Evolutionary conservation across 306 rosid species (phyloP).

Genomic region (Castanea mollissima): DNA sequence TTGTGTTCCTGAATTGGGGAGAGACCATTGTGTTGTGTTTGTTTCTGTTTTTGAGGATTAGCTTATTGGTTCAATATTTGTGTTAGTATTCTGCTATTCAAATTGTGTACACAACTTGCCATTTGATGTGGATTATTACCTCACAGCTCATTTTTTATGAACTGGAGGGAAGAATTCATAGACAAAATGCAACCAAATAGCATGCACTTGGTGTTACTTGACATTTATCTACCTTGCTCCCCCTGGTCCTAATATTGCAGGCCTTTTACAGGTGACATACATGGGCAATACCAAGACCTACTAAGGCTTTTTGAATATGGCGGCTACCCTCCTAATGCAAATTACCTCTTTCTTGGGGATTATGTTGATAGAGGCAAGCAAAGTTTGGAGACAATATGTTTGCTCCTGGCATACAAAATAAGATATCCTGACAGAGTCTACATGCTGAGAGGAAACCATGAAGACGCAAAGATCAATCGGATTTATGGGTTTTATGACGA

Average conservation of each 20-base stretch:
- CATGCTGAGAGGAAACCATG: slow-evolving; percentile 87
- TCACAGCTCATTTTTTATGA: background rate
- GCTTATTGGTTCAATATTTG: background rate
- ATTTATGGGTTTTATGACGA: slow-evolving; percentile 87
- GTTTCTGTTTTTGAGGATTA: background rate
- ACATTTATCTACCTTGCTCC: slow-evolving; percentile 5
- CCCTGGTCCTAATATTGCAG: slow-evolving; percentile 29
- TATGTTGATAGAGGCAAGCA: slow-evolving; percentile 91
- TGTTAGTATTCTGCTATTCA: background rate
- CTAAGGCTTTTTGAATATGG: slow-evolving; percentile 70
- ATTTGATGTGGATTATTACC: background rate
- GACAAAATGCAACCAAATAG: background rate
- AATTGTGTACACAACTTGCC: background rate
- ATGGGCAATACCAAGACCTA: slow-evolving; percentile 80
- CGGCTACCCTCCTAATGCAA: slow-evolving; percentile 76
- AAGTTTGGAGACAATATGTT: slow-evolving; percentile 84
- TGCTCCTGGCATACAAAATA: slow-evolving; percentile 80
- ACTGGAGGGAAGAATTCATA: background rate
- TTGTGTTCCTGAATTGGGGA: background rate
- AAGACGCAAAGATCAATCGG: slow-evolving; percentile 84
- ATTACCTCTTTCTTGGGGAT: slow-evolving; percentile 79
- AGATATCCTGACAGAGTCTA: slow-evolving; percentile 60
- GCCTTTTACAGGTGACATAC: slow-evolving; percentile 72
- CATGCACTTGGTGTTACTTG: slow-evolving; percentile 8
- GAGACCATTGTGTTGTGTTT: background rate